Conservation (phyloP, 345 rosid genomes). For the Eucalyptus cladocalyx region DNA sequence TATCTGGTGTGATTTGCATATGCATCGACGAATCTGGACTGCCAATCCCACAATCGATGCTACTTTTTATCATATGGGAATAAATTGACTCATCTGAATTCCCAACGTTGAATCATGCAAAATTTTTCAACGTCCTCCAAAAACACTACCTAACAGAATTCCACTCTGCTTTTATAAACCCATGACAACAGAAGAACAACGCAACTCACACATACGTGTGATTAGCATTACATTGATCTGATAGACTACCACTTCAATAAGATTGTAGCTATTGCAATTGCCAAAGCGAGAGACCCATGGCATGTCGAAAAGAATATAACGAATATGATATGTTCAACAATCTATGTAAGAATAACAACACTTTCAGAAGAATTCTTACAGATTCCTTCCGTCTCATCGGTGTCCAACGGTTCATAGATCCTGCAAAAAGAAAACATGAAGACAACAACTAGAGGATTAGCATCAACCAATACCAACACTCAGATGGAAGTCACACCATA, state of each 20-base stretch:
- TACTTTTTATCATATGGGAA: neutral
- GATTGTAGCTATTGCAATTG: neutral
- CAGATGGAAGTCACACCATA: neutral
- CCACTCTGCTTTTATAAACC: neutral
- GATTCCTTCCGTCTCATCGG: slow-evolving; percentile 62
- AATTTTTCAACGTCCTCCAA: neutral
- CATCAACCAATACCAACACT: neutral
- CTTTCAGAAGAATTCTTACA: neutral
- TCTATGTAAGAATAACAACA: neutral
- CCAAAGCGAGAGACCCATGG: neutral
- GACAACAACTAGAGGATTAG: neutral
- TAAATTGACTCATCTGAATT: neutral
- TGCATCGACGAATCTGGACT: too few relatives aligned
- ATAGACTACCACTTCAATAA: neutral
- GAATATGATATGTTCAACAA: neutral
- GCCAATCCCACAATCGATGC: neutral
- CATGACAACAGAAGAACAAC: neutral
- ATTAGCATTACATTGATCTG: neutral
- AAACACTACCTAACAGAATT: neutral
- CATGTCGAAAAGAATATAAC: neutral
- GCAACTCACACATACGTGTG: neutral
- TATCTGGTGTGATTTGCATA: too few relatives aligned
- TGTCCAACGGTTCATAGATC: slow-evolving; percentile 66
- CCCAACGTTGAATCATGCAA: neutral
- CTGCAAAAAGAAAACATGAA: slow-evolving; percentile 10